phyloP scores from a whole-genome alignment of 805 yeast species.

The Wickerhamiella shivajii region DNA sequence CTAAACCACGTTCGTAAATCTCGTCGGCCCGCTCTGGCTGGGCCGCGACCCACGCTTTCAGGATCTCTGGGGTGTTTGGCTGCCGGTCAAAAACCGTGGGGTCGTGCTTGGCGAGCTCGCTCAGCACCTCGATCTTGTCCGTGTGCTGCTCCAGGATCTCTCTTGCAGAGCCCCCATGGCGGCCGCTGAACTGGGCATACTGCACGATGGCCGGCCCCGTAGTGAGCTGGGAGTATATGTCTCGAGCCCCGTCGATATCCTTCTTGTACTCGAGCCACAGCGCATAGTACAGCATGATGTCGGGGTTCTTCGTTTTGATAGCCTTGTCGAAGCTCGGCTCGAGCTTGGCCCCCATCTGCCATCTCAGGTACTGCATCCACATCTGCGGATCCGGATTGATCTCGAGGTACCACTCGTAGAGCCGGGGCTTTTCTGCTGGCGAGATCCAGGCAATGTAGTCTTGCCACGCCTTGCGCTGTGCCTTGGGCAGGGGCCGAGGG shows the following conservation, averaged over 20 bases:
- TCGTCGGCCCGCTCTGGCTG: slow-evolving; percentile 12
- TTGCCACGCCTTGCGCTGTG: slow-evolving; percentile 42
- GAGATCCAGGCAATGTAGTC: slow-evolving; percentile 45
- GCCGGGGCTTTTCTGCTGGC: slow-evolving; percentile 26
- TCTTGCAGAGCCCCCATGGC: not conserved
- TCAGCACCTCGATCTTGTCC: slow-evolving; percentile 6
- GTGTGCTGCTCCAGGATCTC: not conserved
- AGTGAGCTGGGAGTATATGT: slow-evolving; percentile 11
- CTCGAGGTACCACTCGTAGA: slow-evolving; percentile 56
- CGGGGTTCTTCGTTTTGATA: slow-evolving; percentile 20
- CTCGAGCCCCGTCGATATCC: slow-evolving; percentile 17
- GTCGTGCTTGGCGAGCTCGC: slow-evolving; percentile 9
- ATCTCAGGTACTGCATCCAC: slow-evolving; percentile 57
- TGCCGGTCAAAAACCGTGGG: slow-evolving; percentile 5
- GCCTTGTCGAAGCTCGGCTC: slow-evolving; percentile 30
- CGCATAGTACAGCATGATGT: slow-evolving; percentile 22
- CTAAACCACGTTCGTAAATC: slow-evolving; percentile 7
- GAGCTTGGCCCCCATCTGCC: slow-evolving; percentile 27
- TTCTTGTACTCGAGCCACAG: slow-evolving; percentile 17
- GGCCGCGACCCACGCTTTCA: slow-evolving; percentile 6
- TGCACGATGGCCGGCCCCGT: slow-evolving; percentile 1
- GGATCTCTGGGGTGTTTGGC: slow-evolving; percentile 1
- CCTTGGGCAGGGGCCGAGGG: slow-evolving; percentile 30
- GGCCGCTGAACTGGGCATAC: slow-evolving; percentile 1
- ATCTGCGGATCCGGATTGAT: slow-evolving; percentile 41